Evolutionary conservation across 208 protist genomes (phyloP).

Genomic region (Phytomonas francai): DNA sequence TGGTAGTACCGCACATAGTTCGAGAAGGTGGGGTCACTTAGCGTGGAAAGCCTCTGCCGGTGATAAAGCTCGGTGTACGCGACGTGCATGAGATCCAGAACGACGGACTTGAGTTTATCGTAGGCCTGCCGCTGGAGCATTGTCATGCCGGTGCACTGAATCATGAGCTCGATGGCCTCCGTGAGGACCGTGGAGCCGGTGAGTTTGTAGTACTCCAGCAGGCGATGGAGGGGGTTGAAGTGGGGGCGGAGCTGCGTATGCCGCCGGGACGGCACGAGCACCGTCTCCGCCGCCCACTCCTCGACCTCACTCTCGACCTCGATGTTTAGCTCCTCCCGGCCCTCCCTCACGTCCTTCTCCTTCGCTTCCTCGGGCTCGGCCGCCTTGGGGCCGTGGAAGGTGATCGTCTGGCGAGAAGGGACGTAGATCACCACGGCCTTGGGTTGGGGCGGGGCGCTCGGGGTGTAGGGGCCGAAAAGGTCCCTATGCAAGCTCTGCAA

Average conservation of each 20-base stretch:
- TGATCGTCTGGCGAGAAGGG: not conserved
- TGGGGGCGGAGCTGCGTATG: slow-evolving; percentile 30
- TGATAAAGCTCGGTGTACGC: slow-evolving; percentile 71
- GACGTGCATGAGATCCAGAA: slow-evolving; percentile 61
- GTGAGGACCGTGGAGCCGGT: slow-evolving; percentile 31
- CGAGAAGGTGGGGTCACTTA: slow-evolving; percentile 26
- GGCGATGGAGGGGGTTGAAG: slow-evolving; percentile 54
- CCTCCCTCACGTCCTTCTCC: not conserved
- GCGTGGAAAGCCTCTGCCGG: slow-evolving; percentile 20
- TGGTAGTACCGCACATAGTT: slow-evolving; percentile 41
- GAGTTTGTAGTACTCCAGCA: slow-evolving; percentile 51
- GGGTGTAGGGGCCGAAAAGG: slow-evolving; percentile 49
- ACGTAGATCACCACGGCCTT: slow-evolving; percentile 14
- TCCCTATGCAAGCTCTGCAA: not conserved
- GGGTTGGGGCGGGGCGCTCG: slow-evolving; percentile 16
- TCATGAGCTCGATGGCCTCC: slow-evolving; percentile 39
- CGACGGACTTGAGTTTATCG: slow-evolving; percentile 55
- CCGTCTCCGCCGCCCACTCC: slow-evolving; percentile 49
- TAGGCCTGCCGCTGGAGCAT: slow-evolving; percentile 72
- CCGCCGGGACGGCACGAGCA: slow-evolving; percentile 39
- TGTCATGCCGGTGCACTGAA: slow-evolving; percentile 55
- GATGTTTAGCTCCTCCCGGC: not conserved
- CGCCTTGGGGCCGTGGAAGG: not conserved
- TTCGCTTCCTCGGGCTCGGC: not conserved
- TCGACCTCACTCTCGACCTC: slow-evolving; percentile 46